Percentiles rank a stretch among this genome's conserved stretches.
phyloP scores from a whole-genome alignment of 345 rosid species.

The Draba incana region DNA sequence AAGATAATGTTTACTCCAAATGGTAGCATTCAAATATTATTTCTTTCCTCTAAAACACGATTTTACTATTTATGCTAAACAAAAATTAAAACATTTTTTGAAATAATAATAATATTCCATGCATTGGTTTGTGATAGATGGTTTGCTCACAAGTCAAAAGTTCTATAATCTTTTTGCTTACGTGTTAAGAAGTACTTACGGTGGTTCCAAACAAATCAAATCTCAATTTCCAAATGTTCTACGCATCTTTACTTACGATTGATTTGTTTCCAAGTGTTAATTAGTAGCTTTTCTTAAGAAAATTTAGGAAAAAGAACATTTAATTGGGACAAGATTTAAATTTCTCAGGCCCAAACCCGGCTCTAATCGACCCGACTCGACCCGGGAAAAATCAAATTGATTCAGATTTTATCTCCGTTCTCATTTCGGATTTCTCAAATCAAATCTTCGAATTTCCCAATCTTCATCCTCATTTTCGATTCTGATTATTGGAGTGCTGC shows the following conservation, averaged over 20 bases:
- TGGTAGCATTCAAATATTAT: background rate
- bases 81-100: background rate
- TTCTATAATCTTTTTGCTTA: background rate
- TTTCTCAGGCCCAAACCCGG: conserved; percentile 8
- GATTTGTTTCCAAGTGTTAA: background rate
- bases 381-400: background rate
- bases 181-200: background rate
- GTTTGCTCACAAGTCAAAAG: background rate
- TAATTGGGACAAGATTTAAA: background rate
- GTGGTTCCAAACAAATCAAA: background rate
- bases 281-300: no score
- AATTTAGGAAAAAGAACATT: no score
- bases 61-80: background rate
- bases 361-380: background rate
- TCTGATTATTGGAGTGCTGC: no score
- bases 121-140: background rate
- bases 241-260: background rate
- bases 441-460: no score
- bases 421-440: no score
- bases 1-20: background rate
- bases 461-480: no score
- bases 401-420: no score
- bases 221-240: conserved; percentile 1
- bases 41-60: background rate
- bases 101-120: background rate